phyloP scores from a whole-genome alignment of 768 basidiomycete genomes.

The Phanerodontia chrysosporium region DNA sequence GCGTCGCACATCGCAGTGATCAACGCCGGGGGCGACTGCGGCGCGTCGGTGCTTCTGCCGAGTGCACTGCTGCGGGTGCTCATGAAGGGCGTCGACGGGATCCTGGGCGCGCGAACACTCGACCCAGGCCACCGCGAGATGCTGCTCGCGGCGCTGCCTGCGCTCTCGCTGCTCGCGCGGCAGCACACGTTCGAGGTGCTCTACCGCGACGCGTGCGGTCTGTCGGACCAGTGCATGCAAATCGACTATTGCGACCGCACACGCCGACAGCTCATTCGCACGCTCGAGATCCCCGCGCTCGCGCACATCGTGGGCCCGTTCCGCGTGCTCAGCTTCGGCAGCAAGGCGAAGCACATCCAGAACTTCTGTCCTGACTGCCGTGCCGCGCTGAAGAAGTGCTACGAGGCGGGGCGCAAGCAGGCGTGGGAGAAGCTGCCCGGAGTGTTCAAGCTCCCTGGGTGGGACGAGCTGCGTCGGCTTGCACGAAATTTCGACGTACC shows the following conservation, averaged over 20 bases:
- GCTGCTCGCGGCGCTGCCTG: neutral
- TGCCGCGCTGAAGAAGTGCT: neutral
- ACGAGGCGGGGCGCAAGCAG: neutral
- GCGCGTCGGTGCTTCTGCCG: neutral
- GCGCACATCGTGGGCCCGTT: neutral
- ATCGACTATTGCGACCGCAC: neutral
- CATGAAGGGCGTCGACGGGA: neutral
- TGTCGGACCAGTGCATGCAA: neutral
- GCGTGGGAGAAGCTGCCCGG: neutral
- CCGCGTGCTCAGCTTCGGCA: neutral
- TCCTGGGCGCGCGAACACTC: neutral
- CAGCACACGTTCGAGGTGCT: neutral
- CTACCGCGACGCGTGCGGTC: neutral
- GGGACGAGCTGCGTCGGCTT: neutral
- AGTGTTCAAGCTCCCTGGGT: neutral
- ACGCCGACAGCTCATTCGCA: neutral
- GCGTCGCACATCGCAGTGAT: neutral
- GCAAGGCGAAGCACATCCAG: neutral
- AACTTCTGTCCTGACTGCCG: neutral
- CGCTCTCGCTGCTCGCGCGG: neutral
- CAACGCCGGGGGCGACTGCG: neutral
- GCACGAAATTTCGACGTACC: neutral
- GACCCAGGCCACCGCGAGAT: neutral
- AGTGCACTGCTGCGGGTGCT: neutral
- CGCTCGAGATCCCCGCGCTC: neutral